Percentiles rank a stretch among this genome's conserved stretches.
Evolutionary conservation across 1,139 yeast species (phyloP).

Genomic region (Kluyveromyces sp.): DNA sequence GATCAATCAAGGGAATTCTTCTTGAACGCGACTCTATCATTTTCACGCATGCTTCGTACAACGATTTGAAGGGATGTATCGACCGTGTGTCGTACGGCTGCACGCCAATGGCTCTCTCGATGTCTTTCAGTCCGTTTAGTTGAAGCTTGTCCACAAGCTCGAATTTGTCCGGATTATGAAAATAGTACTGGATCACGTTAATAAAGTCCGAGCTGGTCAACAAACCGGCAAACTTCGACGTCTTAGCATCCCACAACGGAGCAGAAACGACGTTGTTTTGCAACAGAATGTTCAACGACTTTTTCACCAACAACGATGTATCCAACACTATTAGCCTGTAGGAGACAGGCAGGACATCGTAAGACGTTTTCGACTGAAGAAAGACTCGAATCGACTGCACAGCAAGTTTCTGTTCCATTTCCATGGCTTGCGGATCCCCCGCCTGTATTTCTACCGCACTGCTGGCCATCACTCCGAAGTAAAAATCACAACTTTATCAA

Average conservation of each 20-base stretch:
- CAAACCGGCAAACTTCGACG: constrained; percentile 88
- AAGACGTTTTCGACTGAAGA: constrained; percentile 84
- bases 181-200: constrained; percentile 90
- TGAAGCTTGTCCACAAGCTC: constrained; percentile 85
- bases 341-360: constrained; percentile 94
- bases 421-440: constrained; percentile 24
- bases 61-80: constrained; percentile 83
- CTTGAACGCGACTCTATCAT: constrained; percentile 88
- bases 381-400: constrained; percentile 75
- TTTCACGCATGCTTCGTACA: constrained; percentile 89
- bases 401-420: constrained; percentile 56
- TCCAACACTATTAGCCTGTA: constrained; percentile 90
- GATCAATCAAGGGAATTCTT: constrained; percentile 89
- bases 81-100: constrained; percentile 83
- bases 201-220: constrained; percentile 89
- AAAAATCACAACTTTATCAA: neutral
- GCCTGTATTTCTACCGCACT: constrained; percentile 5
- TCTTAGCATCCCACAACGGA: constrained; percentile 90
- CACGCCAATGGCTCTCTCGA: constrained; percentile 83
- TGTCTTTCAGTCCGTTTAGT: constrained; percentile 74
- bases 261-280: constrained; percentile 96
- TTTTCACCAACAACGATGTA: constrained; percentile 82
- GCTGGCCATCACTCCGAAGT: neutral
- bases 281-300: constrained; percentile 78
- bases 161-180: constrained; percentile 81